A percentile compares a stretch with the other conserved stretches of the same genome.
Conservation (phyloP, 2,329 filamentous ascomycete species). For the Fusarium heterosporum region DNA sequence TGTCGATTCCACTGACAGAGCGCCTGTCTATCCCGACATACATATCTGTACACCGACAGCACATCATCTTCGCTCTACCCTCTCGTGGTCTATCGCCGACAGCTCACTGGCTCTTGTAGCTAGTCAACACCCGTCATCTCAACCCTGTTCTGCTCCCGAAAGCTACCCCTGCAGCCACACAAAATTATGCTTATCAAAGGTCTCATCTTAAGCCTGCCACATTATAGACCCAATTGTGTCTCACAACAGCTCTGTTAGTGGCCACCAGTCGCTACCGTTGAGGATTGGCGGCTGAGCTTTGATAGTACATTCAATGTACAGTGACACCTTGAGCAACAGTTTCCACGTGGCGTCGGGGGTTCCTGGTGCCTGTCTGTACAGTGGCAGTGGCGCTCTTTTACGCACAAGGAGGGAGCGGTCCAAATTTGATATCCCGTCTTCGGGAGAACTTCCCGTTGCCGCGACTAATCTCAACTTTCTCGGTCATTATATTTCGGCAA, state of each 20-base stretch:
- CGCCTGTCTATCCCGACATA: background rate
- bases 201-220: constrained; percentile 35
- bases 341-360: constrained; percentile 44
- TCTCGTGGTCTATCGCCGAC: constrained; percentile 42
- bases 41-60: constrained; percentile 29
- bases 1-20: constrained; percentile 11
- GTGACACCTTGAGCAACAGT: constrained; percentile 34
- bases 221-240: constrained; percentile 35
- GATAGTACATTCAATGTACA: constrained; percentile 32
- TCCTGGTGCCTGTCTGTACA: constrained; percentile 32
- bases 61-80: constrained; percentile 3
- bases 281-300: constrained; percentile 15
- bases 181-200: constrained; percentile 38
- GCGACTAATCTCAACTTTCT: constrained; percentile 19
- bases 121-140: constrained; percentile 21
- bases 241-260: constrained; percentile 32
- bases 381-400: constrained; percentile 37
- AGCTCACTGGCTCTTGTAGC: constrained; percentile 38
- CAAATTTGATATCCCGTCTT: constrained; percentile 33
- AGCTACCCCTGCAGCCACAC: constrained; percentile 33
- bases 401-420: constrained; percentile 28
- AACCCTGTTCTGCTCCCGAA: constrained; percentile 30
- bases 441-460: constrained; percentile 33
- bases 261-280: constrained; percentile 11
- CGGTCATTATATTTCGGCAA: background rate